Conservation (phyloP, 116 monocot genomes). For the Trichopus zeylanicus region DNA sequence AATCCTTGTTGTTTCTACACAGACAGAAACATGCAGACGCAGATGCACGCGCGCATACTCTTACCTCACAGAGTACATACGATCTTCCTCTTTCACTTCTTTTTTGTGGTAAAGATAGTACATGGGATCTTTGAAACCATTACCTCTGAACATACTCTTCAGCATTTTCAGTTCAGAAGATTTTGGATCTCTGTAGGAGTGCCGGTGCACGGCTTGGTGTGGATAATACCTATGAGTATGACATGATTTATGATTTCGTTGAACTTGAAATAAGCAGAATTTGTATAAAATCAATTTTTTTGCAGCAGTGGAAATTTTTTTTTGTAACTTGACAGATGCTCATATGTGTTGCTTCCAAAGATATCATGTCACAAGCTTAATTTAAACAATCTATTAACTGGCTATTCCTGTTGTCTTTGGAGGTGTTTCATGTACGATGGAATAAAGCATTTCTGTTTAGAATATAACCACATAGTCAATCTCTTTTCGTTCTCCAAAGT, state of each 20-base stretch:
- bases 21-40: not conserved
- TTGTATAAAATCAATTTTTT: not conserved
- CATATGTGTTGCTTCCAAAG: too few species aligned
- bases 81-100: too few species aligned
- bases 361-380: too few species aligned
- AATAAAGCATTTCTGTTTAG: constrained; percentile 80
- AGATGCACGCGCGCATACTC: too few species aligned
- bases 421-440: constrained; percentile 99
- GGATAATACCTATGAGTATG: constrained; percentile 92
- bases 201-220: constrained; percentile 95
- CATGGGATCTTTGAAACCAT: too few species aligned
- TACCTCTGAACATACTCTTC: too few species aligned
- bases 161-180: too few species aligned
- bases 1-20: too few species aligned
- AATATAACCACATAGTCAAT: constrained; percentile 84
- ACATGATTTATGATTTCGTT: not conserved
- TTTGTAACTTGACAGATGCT: too few species aligned
- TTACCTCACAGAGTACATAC: too few species aligned
- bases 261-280: not conserved
- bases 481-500: constrained; percentile 96
- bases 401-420: constrained; percentile 3
- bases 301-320: too few species aligned
- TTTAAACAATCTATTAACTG: not conserved
- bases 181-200: constrained; percentile 83
- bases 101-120: too few species aligned